Conservation (phyloP, 1,284 basidiomycete genomes). For the Rhizoctonia solani region DNA sequence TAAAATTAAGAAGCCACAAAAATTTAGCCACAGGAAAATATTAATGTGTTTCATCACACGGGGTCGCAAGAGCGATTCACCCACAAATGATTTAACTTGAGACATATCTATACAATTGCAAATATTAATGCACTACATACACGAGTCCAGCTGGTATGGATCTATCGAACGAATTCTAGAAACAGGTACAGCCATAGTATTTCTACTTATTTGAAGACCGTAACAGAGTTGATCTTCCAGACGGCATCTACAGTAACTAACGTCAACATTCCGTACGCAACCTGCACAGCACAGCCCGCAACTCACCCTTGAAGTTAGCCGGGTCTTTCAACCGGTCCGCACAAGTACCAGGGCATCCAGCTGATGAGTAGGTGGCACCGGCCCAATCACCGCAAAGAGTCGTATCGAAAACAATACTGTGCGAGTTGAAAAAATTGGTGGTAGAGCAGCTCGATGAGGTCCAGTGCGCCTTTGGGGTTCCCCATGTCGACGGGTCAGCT, state of each 20-base stretch:
- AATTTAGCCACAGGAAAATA: too few relatives aligned
- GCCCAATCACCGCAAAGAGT: conserved; percentile 74
- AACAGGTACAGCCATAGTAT: background rate
- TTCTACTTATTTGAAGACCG: conserved; percentile 23
- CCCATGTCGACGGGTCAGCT: conserved; percentile 64
- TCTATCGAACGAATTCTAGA: background rate
- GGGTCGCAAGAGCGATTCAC: too few relatives aligned
- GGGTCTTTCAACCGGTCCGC: conserved; percentile 64
- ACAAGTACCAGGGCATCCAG: conserved; percentile 74
- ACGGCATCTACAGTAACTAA: conserved; percentile 51
- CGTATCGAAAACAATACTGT: conserved; percentile 70
- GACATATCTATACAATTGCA: background rate
- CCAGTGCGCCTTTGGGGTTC: conserved; percentile 67
- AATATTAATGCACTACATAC: background rate
- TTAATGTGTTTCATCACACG: too few relatives aligned
- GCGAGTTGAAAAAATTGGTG: conserved; percentile 66
- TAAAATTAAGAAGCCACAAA: too few relatives aligned
- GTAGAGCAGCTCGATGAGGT: conserved; percentile 66
- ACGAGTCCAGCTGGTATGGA: background rate
- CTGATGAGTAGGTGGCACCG: conserved; percentile 55
- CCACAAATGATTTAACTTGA: too few relatives aligned
- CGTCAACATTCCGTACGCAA: too few relatives aligned
- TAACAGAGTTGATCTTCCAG: conserved; percentile 57
- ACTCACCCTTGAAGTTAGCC: conserved; percentile 62
- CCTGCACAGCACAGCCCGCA: too few relatives aligned